Evolutionary conservation across 2,329 filamentous ascomycete species (phyloP).

Genomic region (Aspergillus sp.): DNA sequence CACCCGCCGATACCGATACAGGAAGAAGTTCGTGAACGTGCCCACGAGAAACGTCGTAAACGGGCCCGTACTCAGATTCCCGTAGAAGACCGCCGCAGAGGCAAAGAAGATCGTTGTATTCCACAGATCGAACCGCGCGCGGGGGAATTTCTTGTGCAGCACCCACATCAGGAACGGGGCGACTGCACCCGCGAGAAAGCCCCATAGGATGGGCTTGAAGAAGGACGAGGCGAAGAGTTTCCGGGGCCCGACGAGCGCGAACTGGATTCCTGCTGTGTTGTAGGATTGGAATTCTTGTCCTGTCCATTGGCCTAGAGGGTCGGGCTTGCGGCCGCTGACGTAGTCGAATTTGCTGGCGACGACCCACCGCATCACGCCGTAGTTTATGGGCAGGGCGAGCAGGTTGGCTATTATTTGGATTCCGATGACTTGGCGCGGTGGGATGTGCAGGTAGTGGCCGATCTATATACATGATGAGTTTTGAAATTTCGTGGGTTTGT

Average conservation of each 20-base stretch:
- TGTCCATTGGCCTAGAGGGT: conserved; percentile 63
- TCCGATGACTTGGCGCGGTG: conserved; percentile 60
- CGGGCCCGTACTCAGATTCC: conserved; percentile 62
- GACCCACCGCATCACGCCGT: conserved; percentile 61
- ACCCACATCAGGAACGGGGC: conserved; percentile 44
- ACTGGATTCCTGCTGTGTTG: conserved; percentile 59
- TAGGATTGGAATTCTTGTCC: conserved; percentile 54
- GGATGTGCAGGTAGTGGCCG: conserved; percentile 64
- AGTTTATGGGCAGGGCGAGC: conserved; percentile 62
- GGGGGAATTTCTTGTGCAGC: conserved; percentile 55
- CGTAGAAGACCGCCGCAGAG: conserved; percentile 57
- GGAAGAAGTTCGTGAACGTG: conserved; percentile 61
- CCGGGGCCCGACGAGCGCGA: conserved; percentile 54
- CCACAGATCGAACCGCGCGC: conserved; percentile 56
- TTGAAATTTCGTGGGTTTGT: neutral
- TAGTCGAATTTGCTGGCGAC: conserved; percentile 58
- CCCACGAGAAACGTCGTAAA: conserved; percentile 59
- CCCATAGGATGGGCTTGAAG: conserved; percentile 31
- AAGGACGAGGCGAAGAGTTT: conserved; percentile 29
- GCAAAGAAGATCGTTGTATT: conserved; percentile 65
- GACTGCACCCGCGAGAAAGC: conserved; percentile 32
- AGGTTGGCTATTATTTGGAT: conserved; percentile 60
- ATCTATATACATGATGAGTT: conserved; percentile 32
- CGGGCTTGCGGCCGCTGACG: conserved; percentile 50
- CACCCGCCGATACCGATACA: conserved; percentile 56